Evolutionary conservation across 2,329 filamentous ascomycete species (phyloP).

Genomic region (Phialophora verrucosa): DNA sequence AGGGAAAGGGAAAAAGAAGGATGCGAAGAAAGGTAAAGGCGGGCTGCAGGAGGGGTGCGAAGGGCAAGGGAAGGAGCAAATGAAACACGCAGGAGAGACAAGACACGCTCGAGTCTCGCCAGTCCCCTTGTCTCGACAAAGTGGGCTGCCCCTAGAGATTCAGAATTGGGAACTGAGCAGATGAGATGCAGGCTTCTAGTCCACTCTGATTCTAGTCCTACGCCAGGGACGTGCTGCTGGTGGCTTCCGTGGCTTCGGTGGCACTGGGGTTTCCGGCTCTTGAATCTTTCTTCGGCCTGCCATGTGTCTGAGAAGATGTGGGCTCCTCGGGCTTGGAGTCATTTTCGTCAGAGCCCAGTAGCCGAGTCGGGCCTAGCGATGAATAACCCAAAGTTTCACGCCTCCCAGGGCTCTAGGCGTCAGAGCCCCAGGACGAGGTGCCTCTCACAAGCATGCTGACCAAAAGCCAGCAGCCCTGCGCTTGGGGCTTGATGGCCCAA

Average conservation of each 20-base stretch:
- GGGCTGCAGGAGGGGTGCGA: constrained; percentile 31
- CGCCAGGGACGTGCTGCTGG: constrained; percentile 13
- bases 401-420: not conserved
- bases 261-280: constrained; percentile 17
- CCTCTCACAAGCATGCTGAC: not conserved
- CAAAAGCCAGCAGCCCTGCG: not conserved
- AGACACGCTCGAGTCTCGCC: constrained; percentile 22
- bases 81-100: constrained; percentile 26
- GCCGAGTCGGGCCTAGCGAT: constrained; percentile 20
- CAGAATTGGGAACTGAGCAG: constrained; percentile 19
- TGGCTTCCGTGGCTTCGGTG: constrained; percentile 20
- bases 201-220: constrained; percentile 10
- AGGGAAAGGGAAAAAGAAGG: constrained; percentile 39
- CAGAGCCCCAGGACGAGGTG: too few species aligned
- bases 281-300: constrained; percentile 17
- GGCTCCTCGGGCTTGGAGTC: not conserved
- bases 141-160: constrained; percentile 20
- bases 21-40: constrained; percentile 29
- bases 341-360: constrained; percentile 6
- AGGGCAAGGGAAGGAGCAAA: constrained; percentile 26
- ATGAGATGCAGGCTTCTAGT: constrained; percentile 17
- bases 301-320: constrained; percentile 18
- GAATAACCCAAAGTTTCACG: constrained; percentile 20
- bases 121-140: constrained; percentile 13
- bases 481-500: not conserved